Evolutionary conservation across 495 filamentous ascomycete genomes (phyloP), one percentile per base, ranked within the genome.

Genomic region (Chaetomium cochliodes): DNA sequence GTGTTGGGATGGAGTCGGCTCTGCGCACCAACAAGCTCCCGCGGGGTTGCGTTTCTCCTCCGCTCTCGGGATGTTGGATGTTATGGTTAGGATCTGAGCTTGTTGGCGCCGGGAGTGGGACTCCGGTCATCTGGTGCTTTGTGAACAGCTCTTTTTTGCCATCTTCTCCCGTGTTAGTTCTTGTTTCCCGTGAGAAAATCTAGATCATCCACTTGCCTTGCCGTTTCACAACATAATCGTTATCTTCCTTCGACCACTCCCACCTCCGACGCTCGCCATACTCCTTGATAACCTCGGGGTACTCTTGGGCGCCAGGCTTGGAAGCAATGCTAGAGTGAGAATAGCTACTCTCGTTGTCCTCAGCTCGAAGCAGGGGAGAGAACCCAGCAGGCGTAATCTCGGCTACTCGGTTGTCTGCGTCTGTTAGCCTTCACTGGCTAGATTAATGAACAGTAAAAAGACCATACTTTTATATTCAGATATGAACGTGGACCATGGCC

Each of bases 231-330:
- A 63, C 23, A 28, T 69, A 69, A 39, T 69, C 67, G 15, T 41
- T 13, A 9, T 4, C 15, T 0, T 39, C 63, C 3, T 25, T 0
- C 23, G 60, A 51, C 67, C 67, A 69, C 0, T 57, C 44, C 67
- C 67, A 69, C 6, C 23, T 11, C 33, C 33, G 33, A 37, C 28
- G 67, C 16, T 49, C 37, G 13, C 67, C 63, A 26, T 69, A 69
- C 39, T 66, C 50, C 50, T 57, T 63, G 41, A 30, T 55, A 5
- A 42, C 55, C 16, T 20, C 55, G 3, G 18, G 50, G 15, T 57
- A 37, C 8, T 65, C 52, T 13, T 8, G 49, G 9, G 28, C 5
- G 37, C 23, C 3, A 1, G 49, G 2, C 6, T 28, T 15, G 5
- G 39, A 3, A 59, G 53, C 55, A 23, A 33, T 51, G 57, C 37